Evolutionary conservation across 2,329 filamentous ascomycete genomes (phyloP).

Genomic region (Colletotrichum acutatum): DNA sequence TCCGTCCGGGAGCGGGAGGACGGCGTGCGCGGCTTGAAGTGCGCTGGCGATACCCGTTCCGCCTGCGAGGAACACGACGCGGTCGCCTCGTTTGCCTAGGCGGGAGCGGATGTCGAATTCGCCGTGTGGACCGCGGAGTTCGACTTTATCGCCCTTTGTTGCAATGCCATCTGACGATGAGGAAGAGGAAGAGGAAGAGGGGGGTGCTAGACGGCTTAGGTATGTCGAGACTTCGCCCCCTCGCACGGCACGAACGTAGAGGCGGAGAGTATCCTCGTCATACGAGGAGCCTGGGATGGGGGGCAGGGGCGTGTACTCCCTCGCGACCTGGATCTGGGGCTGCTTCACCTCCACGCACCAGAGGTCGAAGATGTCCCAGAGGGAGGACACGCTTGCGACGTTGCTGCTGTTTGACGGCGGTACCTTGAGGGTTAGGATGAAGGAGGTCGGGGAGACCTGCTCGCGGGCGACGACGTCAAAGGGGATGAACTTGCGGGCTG

Average conservation of each 20-base stretch:
- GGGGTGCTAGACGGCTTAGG: constrained; percentile 68
- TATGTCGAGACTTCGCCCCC: constrained; percentile 90
- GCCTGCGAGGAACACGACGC: constrained; percentile 86
- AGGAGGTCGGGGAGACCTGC: constrained; percentile 72
- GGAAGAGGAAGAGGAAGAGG: not conserved
- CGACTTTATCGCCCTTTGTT: constrained; percentile 67
- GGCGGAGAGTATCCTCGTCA: constrained; percentile 64
- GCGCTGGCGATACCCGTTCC: constrained; percentile 94
- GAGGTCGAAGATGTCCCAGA: constrained; percentile 64
- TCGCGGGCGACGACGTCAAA: constrained; percentile 73
- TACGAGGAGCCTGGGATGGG: constrained; percentile 46
- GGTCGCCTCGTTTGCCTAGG: constrained; percentile 46
- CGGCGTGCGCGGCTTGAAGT: constrained; percentile 78
- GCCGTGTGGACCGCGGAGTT: constrained; percentile 81
- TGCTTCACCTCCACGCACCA: constrained; percentile 96
- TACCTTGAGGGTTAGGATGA: constrained; percentile 74
- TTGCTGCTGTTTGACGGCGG: constrained; percentile 43
- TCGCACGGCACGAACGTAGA: constrained; percentile 82
- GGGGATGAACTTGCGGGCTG: constrained; percentile 66
- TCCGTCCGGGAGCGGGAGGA: constrained; percentile 71
- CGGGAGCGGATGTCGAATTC: constrained; percentile 67
- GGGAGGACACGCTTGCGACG: constrained; percentile 42
- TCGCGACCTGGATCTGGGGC: constrained; percentile 89
- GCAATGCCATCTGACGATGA: constrained; percentile 40
- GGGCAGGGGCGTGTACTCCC: constrained; percentile 91